Conservation (phyloP, 495 filamentous ascomycete species). For the Sabuloglossum arenarium region DNA sequence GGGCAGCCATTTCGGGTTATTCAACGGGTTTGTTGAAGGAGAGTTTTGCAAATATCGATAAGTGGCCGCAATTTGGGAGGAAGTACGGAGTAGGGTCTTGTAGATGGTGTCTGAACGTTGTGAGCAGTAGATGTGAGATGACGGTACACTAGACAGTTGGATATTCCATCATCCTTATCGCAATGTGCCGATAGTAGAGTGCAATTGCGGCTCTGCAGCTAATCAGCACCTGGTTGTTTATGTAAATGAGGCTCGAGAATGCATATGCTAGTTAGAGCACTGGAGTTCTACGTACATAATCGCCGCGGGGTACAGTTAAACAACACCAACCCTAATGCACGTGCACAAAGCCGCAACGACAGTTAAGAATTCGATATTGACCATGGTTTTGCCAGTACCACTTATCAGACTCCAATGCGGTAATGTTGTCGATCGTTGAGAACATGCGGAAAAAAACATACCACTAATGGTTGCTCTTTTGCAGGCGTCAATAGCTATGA, state of each 20-base stretch:
- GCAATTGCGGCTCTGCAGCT: background rate
- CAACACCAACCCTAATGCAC: background rate
- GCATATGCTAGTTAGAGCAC: too few relatives aligned
- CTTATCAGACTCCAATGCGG: slow-evolving; percentile 85
- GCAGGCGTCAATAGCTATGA: slow-evolving; percentile 93
- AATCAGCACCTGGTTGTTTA: background rate
- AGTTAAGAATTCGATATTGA: background rate
- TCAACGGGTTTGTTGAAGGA: background rate
- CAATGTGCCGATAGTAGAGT: background rate
- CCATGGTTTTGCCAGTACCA: slow-evolving; percentile 43
- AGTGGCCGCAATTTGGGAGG: too few relatives aligned
- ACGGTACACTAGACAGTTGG: background rate
- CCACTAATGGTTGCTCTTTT: background rate
- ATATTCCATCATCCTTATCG: background rate
- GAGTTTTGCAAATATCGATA: too few relatives aligned
- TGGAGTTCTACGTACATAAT: too few relatives aligned
- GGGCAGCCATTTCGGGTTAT: slow-evolving; percentile 17
- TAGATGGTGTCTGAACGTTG: too few relatives aligned
- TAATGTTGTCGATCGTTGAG: slow-evolving; percentile 17
- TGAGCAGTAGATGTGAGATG: too few relatives aligned
- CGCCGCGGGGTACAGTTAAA: background rate
- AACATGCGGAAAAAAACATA: background rate
- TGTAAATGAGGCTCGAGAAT: background rate
- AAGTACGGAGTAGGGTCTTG: too few relatives aligned
- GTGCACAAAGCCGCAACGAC: too few relatives aligned